Conservation (phyloP, 148 eudicot species). For the Spergularia marina region DNA sequence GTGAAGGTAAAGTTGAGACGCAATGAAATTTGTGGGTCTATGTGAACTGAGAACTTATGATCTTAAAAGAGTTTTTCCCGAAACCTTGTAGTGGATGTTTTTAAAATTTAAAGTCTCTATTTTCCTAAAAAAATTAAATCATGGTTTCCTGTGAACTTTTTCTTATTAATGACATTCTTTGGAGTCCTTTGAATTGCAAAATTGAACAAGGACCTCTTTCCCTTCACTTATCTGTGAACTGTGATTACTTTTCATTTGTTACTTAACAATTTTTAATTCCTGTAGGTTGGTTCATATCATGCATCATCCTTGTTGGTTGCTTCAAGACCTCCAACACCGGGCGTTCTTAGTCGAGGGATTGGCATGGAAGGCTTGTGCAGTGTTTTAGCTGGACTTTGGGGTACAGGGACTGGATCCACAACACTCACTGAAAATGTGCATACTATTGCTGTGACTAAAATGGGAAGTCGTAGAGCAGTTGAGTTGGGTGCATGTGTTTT, state of each 20-base stretch:
- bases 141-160: neutral
- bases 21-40: too few species aligned
- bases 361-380: slow-evolving; percentile 92
- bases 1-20: too few species aligned
- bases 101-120: neutral
- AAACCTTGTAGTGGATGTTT: too few species aligned
- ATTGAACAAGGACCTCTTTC: neutral
- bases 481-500: slow-evolving; percentile 82
- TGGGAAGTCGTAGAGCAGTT: slow-evolving; percentile 97
- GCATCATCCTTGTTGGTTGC: slow-evolving; percentile 91
- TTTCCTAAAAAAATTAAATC: neutral
- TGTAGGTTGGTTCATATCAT: slow-evolving; percentile 91
- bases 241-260: neutral
- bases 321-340: slow-evolving; percentile 95
- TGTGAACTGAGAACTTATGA: too few species aligned
- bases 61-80: too few species aligned
- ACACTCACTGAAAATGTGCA: slow-evolving; percentile 93
- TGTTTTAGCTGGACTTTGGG: slow-evolving; percentile 92
- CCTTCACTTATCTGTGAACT: neutral
- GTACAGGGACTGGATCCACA: slow-evolving; percentile 89
- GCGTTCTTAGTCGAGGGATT: slow-evolving; percentile 86
- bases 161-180: neutral
- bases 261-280: slow-evolving; percentile 4
- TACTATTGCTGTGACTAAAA: slow-evolving; percentile 94
- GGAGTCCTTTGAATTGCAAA: neutral